Base-by-base conservation (phyloP, 495 filamentous ascomycete genomes). In the Penicillium turbatum region DNA sequence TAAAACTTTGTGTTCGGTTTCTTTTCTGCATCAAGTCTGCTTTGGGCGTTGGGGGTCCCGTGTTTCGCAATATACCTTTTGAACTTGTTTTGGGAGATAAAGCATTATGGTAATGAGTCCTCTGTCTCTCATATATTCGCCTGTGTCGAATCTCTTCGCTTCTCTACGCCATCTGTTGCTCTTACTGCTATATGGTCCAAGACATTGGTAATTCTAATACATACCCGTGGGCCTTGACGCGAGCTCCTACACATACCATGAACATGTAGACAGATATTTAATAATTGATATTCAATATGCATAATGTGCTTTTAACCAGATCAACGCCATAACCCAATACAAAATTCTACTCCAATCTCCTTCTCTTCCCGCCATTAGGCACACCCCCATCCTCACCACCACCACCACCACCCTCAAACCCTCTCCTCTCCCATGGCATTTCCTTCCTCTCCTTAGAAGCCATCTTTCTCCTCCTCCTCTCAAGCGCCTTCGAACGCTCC, bases 391-490 rank as follows among this genome's bases (percentile, higher is more conserved):
- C 55, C n/a, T 44, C 49, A 42, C 45, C 32, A 35, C 63, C 49
- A 42, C 45, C 32, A 35, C 63, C 21, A 49, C 55, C 55, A 52
- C 51, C 64, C 15, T 60, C 65, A 37, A 67, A 48, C 1, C 65
- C 78, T 61, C 87, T 76, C 58, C 90, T 80, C 50, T 76, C 79
- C 58, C 74, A 70, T 3, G 89, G 89, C 84, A 92, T 81, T 53
- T 80, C 74, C 79, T 84, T 92, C 72, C 82, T 86, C 81, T 95
- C 90, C 76, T 82, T 89, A 0, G 80, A 74, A 26, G 86, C 80
- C 16, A 84, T 69, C 86, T 93, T 96, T 83, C 93, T 95, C 65
- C 91, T 71, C 61, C 86, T 79, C 63, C 87, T 76, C 78, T 93
- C 89, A 55, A 96, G 83, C 13, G 82, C 84, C 69, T 82, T 86